Base-by-base conservation (phyloP, 805 yeast genomes). In the Wickerhamiella azyma region DNA sequence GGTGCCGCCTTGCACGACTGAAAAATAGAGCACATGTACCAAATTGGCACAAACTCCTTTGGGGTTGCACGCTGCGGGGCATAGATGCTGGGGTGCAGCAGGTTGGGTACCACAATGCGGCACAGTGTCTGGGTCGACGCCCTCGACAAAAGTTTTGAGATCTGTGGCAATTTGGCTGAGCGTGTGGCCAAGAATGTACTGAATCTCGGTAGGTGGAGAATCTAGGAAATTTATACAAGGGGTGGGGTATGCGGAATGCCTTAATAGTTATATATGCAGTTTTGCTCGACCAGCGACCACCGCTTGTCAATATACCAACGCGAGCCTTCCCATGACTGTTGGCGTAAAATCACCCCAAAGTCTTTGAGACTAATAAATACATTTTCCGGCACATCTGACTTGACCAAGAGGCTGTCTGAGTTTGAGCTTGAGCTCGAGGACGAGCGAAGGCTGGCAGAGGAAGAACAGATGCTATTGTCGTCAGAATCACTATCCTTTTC, bases 81-180 rank as follows among this genome's bases (percentile, higher is more conserved):
- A 55, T 84, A 88, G 41, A 78, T 59, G 26, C 81, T 76, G 1
- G 96, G 96, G 55, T 83, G 81, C 41, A 88, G 67, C 30, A 88
- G 68, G n/a, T 77, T 71, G 1, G 96, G 96, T 2, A 85, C 61
- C 0, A 79, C 72, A 1, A 89, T 59, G 51, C 96, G 68, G 5
- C 85, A 68, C 28, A 80, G 72, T 71, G 4, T 63, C 62, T 8
- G 46, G 19, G 7, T 42, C 44, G 14, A 16, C 17, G 5, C 29
- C 8, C 24, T 21, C 39, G 6, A 42, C 24, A 10, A 24, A 26
- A 6, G 13, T n/a, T 16, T 30, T 21, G 11, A 39, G 26, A 9
- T 24, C 18, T 6, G 43, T 10, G 7, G 21, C 33, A 32, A 44
- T 17, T 7, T 44, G 33, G 17, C 32, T 21, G 9, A 44, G 32